Conservation (phyloP, 164 flowering plant species). For the Vitis vinifera region ASM3070453v1 NC_081817.1:5456001-5456500, state of each 20-base stretch:
- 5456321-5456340: too few relatives aligned
- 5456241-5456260: not conserved
- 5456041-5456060: conserved; percentile 1
- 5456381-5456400: not conserved
- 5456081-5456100: not conserved
- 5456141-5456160: conserved; percentile 71
- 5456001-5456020: conserved; percentile 77
- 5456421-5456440: conserved; percentile 57
- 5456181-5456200: conserved; percentile 32
- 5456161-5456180: conserved; percentile 60
- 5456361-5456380: not conserved
- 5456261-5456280: not conserved
- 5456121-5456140: conserved; percentile 74
- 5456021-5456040: conserved; percentile 54
- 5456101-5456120: conserved; percentile 13
- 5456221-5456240: not conserved
- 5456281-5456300: not conserved
- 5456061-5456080: not conserved
- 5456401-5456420: conserved; percentile 57
- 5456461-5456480: conserved; percentile 22
- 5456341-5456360: too few relatives aligned
- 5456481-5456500: too few relatives aligned
- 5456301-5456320: too few relatives aligned
- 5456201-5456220: not conserved
- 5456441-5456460: conserved; percentile 45